phyloP scores from a whole-genome alignment of 1,284 basidiomycete species.

The Cerioporus squamosus region DNA sequence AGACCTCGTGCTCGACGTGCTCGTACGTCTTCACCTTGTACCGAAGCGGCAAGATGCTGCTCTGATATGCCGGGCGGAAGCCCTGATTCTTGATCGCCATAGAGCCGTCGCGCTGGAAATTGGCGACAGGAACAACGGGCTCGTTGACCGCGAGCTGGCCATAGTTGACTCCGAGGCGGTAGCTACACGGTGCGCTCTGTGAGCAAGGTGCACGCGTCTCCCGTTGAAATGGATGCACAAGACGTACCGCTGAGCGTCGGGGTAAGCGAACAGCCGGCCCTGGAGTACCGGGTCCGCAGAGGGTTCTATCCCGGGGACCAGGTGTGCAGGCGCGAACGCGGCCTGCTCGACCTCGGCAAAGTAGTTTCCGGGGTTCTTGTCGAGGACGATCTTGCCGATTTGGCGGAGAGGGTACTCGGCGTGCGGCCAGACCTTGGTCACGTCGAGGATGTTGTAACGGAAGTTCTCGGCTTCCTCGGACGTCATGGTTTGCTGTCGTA shows the following conservation, averaged over 20 bases:
- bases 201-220: too few relatives aligned
- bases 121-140: constrained; percentile 72
- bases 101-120: constrained; percentile 85
- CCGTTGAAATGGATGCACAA: too few relatives aligned
- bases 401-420: constrained; percentile 84
- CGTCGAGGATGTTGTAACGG: constrained; percentile 86
- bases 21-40: constrained; percentile 37
- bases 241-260: constrained; percentile 78
- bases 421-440: constrained; percentile 92
- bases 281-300: constrained; percentile 91
- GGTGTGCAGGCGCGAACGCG: constrained; percentile 87
- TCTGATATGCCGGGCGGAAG: constrained; percentile 75
- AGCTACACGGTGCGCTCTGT: constrained; percentile 38
- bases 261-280: constrained; percentile 93
- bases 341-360: constrained; percentile 86
- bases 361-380: constrained; percentile 87
- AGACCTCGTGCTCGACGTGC: constrained; percentile 68
- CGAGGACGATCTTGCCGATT: constrained; percentile 85
- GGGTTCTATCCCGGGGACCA: constrained; percentile 87
- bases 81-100: constrained; percentile 81
- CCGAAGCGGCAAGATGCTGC: neutral
- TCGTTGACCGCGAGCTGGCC: constrained; percentile 89
- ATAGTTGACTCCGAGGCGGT: constrained; percentile 88
- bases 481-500: constrained; percentile 83
- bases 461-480: constrained; percentile 87